phyloP scores from a whole-genome alignment of 2,329 filamentous ascomycete genomes.

The Ophiostoma sp. region DNA sequence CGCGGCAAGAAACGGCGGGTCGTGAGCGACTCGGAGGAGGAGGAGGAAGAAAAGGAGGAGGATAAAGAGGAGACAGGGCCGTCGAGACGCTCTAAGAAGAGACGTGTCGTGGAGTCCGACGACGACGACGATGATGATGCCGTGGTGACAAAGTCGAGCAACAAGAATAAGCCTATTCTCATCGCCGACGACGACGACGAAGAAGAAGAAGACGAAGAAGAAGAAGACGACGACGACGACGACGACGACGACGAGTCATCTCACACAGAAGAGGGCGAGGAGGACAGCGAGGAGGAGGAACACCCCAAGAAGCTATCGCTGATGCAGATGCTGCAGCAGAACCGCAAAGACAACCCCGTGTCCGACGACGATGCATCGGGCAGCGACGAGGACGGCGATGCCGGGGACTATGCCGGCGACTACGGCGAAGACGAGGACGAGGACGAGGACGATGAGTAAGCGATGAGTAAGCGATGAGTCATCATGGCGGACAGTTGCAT shows the following conservation, averaged over 20 bases:
- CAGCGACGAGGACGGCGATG: not conserved
- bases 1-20: slow-evolving; percentile 24
- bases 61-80: not conserved
- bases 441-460: slow-evolving; percentile 12
- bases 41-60: not conserved
- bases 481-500: slow-evolving; percentile 5
- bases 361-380: slow-evolving; percentile 6
- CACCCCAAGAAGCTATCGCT: slow-evolving; percentile 21
- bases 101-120: not conserved
- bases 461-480: not conserved
- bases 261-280: slow-evolving; percentile 14
- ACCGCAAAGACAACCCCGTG: slow-evolving; percentile 15
- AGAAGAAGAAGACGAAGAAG: not conserved
- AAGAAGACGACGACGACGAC: not conserved
- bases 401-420: not conserved
- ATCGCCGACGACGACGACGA: not conserved
- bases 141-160: not conserved
- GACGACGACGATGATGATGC: not conserved
- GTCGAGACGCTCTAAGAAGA: slow-evolving; percentile 10
- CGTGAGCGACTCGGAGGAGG: slow-evolving; percentile 25
- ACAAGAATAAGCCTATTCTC: not conserved
- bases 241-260: slow-evolving; percentile 15
- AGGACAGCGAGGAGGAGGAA: slow-evolving; percentile 10
- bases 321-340: slow-evolving; percentile 19
- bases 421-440: slow-evolving; percentile 6